Base-by-base conservation (phyloP, 176 grass and related monocot genomes). In the Hordeum marinum region DNA sequence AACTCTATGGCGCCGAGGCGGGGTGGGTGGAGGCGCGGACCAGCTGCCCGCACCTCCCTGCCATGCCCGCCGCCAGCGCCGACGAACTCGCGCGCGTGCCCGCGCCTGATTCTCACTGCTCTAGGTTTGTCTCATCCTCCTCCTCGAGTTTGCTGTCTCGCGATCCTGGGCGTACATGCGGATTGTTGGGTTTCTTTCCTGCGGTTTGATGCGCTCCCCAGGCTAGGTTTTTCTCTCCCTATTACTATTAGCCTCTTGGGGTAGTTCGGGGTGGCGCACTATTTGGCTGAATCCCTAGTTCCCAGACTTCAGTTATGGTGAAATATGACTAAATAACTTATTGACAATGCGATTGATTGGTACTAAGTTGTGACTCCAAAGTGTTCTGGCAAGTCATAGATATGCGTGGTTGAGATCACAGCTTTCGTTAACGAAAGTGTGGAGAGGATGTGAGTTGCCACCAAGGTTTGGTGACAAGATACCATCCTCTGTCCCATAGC, bases 11-110 rank as follows among this genome's bases (percentile, higher is more conserved):
- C 18, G 86, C 82, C 37, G 79, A 62, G 37, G 84, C 91, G 8
- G 96, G 90, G 39, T 96, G 93, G 96, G 93, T 94, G 37, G 93
- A 96, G 80, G 91, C 90, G 72, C 96, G 96, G 78, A 92, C 93
- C 43, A 87, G 79, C 14, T 94, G 96, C 90, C 88, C 89, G 5
- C 93, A 96, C 77, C 86, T 94, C 39, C 4, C 65, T 14, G 75
- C 91, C 55, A 82, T 96, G 70, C 91, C 84, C 69, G 59, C 85
- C 45, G 60, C 74, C 52, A 40, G 37, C 57, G 79, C 48, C 17
- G 77, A 80, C 57, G 91, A 95, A 39, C 89, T 98, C 37, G 58
- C 27, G 15, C 83, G 90, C 67, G 94, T 98, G 75, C 88, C 96
- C 46, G 63, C 75, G 62, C 86, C 91, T 2, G 84, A 94, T 72